Percentiles rank a stretch among this genome's conserved stretches.
Conservation (phyloP, 2,329 filamentous ascomycete genomes). For the Boeremia lycopersici region DNA sequence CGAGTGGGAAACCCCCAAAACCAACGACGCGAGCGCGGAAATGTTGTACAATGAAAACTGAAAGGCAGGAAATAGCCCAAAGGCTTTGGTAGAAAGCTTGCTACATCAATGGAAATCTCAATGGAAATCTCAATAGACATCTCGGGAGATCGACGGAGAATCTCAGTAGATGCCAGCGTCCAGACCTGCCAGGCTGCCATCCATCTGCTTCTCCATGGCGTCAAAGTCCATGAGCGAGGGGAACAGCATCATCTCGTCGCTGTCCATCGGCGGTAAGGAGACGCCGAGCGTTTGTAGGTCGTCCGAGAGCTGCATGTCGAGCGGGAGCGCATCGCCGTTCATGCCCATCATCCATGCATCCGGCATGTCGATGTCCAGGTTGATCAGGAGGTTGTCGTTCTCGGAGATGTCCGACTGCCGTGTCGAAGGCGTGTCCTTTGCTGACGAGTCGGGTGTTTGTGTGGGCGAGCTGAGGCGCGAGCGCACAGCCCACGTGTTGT, state of each 20-base stretch:
- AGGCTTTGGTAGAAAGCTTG: background rate
- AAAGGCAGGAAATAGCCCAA: background rate
- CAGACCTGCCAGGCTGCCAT: conserved; percentile 29
- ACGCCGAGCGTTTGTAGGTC: conserved; percentile 41
- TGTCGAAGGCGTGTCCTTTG: conserved; percentile 47
- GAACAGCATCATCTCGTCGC: conserved; percentile 45
- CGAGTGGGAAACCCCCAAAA: background rate
- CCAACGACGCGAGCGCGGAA: background rate
- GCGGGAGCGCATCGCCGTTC: conserved; percentile 35
- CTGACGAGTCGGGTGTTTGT: conserved; percentile 43
- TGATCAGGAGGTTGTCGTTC: conserved; percentile 50
- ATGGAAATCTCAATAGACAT: too few relatives aligned
- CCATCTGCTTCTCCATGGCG: conserved; percentile 40
- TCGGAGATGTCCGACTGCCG: conserved; percentile 52
- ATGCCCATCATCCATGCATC: conserved; percentile 39
- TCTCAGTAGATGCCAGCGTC: conserved; percentile 15
- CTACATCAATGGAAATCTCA: too few relatives aligned
- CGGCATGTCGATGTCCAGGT: conserved; percentile 44
- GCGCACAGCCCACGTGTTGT: conserved; percentile 42
- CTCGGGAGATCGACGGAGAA: conserved; percentile 11
- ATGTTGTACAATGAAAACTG: conserved; percentile 8
- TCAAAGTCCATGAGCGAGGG: conserved; percentile 43
- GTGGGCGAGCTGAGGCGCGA: conserved; percentile 41
- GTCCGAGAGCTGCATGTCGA: conserved; percentile 40
- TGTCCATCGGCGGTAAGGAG: conserved; percentile 41